Conservation (phyloP, 495 filamentous ascomycete genomes). For the Penicillium alfredii region DNA sequence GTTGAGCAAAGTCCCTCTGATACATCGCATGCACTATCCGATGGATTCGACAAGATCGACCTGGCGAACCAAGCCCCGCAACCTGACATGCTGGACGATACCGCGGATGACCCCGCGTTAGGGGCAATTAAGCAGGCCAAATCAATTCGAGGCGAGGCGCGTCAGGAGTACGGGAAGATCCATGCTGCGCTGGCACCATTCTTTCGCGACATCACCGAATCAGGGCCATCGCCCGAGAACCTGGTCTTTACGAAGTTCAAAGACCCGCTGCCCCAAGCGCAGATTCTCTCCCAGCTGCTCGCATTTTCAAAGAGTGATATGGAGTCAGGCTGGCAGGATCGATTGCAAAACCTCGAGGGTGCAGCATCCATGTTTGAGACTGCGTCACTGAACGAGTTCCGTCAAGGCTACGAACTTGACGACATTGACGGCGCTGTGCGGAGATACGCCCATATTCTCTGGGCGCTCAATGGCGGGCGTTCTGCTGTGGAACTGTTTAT, state of each 20-base stretch:
- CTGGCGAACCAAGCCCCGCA: constrained; percentile 30
- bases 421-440: constrained; percentile 86
- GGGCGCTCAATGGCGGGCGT: constrained; percentile 71
- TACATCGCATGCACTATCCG: constrained; percentile 38
- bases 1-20: constrained; percentile 11
- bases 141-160: constrained; percentile 79
- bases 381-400: constrained; percentile 83
- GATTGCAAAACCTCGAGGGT: constrained; percentile 63
- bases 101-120: constrained; percentile 47
- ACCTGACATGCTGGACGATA: constrained; percentile 10
- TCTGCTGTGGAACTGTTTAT: constrained; percentile 80
- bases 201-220: constrained; percentile 72
- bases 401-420: constrained; percentile 81
- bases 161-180: constrained; percentile 85
- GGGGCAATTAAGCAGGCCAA: constrained; percentile 59
- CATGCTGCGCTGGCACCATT: constrained; percentile 84
- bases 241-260: constrained; percentile 78
- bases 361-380: constrained; percentile 85
- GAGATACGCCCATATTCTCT: constrained; percentile 80
- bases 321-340: constrained; percentile 61
- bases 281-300: constrained; percentile 74
- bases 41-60: constrained; percentile 64
- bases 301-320: constrained; percentile 76
- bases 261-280: constrained; percentile 83
- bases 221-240: constrained; percentile 71